Percentiles rank a stretch among this genome's conserved stretches.
These are phyloP conservation scores for Scheffersomyces insectosa DNA, from an alignment of 1,139 yeast genomes.

Conservation along the genomic window DNA sequence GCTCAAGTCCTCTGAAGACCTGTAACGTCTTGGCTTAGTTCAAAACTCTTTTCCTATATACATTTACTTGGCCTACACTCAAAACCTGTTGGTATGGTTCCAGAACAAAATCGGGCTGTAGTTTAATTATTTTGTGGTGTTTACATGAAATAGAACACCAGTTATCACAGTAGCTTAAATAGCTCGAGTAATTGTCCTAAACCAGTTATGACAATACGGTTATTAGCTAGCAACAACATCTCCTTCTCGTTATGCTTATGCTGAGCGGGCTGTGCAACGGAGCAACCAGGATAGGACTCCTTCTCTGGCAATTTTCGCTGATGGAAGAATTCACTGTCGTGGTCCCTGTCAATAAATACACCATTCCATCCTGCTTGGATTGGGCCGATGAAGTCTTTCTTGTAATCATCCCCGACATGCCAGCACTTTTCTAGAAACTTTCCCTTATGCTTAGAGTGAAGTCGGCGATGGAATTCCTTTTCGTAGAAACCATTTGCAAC, in stretches of 20 bases:
- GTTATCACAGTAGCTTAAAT: constrained; percentile 8
- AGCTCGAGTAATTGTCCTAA: constrained; percentile 25
- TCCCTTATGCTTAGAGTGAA: constrained; percentile 16
- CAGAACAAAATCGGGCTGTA: no score
- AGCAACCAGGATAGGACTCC: constrained; percentile 9
- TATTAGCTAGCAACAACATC: constrained; percentile 30
- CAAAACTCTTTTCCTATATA: no score
- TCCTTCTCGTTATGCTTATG: constrained; percentile 5
- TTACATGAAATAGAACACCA: no score
- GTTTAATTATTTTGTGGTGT: no score
- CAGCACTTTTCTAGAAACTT: constrained; percentile 34
- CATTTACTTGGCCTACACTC: no score
- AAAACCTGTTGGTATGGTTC: no score
- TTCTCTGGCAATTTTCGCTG: constrained; percentile 3
- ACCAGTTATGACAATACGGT: constrained; percentile 33
- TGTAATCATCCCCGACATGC: constrained; percentile 68
- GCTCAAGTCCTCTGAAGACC: no score
- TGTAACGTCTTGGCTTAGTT: no score
- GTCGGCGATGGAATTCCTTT: constrained; percentile 6
- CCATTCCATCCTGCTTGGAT: constrained; percentile 63
- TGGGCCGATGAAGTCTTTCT: constrained; percentile 55
- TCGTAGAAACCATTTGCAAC: constrained; percentile 21
- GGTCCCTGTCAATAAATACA: constrained; percentile 49
- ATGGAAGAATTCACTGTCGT: constrained; percentile 22
- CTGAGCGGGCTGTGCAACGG: constrained; percentile 4